Percentiles rank a stretch among this genome's conserved stretches.
phyloP scores from a whole-genome alignment of 2,329 filamentous ascomycete genomes.

The Coniella vitis region DNA sequence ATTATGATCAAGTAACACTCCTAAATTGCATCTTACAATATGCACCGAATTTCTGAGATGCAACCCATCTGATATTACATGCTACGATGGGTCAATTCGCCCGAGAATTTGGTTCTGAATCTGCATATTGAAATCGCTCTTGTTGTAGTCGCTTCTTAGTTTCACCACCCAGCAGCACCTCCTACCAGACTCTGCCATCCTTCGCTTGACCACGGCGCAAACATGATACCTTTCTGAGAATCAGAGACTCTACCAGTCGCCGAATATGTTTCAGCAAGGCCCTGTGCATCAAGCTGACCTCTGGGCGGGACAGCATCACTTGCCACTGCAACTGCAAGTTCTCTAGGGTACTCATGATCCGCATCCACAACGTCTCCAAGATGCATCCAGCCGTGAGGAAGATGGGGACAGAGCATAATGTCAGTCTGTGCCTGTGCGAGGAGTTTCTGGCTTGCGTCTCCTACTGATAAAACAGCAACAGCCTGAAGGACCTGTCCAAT shows the following conservation, averaged over 20 bases:
- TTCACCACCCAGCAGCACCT: conserved; percentile 23
- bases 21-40: no score
- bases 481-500: conserved; percentile 72
- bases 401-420: conserved; percentile 72
- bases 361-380: conserved; percentile 55
- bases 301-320: conserved; percentile 64
- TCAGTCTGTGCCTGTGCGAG: conserved; percentile 64
- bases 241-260: conserved; percentile 65
- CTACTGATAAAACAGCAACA: conserved; percentile 55
- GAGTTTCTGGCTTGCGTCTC: conserved; percentile 41
- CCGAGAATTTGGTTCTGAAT: no score
- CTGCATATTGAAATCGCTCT: not conserved
- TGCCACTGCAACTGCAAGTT: conserved; percentile 80
- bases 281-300: conserved; percentile 59
- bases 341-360: conserved; percentile 46
- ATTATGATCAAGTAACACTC: no score
- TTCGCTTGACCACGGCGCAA: conserved; percentile 69
- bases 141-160: not conserved
- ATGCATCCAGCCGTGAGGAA: conserved; percentile 75
- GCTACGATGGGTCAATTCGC: no score
- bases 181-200: conserved; percentile 57
- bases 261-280: conserved; percentile 66
- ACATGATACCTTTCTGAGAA: conserved; percentile 68
- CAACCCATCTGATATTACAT: no score
- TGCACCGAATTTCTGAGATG: no score